Evolutionary conservation across 257 asterid genomes (phyloP).

Genomic region (Parsonsia alboflavescens): DNA sequence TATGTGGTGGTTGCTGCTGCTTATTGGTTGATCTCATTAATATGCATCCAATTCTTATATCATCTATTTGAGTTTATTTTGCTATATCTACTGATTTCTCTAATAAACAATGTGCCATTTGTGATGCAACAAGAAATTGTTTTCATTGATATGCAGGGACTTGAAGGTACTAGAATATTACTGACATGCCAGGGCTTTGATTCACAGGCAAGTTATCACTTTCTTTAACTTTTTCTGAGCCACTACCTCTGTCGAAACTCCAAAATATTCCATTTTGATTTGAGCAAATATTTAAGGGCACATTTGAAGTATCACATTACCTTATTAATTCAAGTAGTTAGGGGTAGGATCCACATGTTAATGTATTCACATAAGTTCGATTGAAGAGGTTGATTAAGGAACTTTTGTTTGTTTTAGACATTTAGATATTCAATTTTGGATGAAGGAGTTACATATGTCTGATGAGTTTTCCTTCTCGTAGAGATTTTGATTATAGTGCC

Average conservation of each 20-base stretch:
- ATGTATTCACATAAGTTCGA: not conserved
- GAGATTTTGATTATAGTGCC: not conserved
- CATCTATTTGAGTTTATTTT: not conserved
- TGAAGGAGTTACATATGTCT: not conserved
- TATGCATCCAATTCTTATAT: not conserved
- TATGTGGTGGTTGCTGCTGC: too few relatives aligned
- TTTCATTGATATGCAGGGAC: constrained; percentile 48
- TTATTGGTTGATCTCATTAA: not conserved
- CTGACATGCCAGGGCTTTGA: constrained; percentile 73
- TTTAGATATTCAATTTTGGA: not conserved
- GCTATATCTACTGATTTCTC: constrained; percentile 3
- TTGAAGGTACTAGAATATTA: constrained; percentile 56
- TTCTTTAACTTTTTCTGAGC: not conserved
- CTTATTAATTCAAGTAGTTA: not conserved
- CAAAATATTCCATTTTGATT: not conserved
- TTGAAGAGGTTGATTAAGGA: not conserved
- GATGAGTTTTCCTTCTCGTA: not conserved
- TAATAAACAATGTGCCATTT: constrained; percentile 7
- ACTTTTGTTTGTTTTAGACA: not conserved
- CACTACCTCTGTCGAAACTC: not conserved
- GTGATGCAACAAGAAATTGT: not conserved
- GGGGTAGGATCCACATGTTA: not conserved
- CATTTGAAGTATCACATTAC: not conserved
- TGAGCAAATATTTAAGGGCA: not conserved
- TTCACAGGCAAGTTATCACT: constrained; percentile 50